phyloP scores from a whole-genome alignment of 148 eudicot species.

The Simmondsia chinensis region DNA sequence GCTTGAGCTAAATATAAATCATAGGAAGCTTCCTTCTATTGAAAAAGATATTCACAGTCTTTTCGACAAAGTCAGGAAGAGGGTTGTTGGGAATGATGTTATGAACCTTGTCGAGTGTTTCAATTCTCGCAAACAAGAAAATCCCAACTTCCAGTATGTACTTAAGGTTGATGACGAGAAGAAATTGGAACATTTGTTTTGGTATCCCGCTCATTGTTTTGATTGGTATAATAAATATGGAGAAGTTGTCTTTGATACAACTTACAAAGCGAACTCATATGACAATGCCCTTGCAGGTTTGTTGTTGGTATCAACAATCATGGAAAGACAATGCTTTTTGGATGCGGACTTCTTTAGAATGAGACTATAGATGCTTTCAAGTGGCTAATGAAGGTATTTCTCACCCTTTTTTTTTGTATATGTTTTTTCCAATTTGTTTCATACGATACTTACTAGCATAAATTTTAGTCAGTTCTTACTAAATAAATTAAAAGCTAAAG shows the following conservation, averaged over 20 bases:
- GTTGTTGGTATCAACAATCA: conserved; percentile 5
- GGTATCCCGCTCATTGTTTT: conserved; percentile 4
- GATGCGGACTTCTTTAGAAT: conserved; percentile 1
- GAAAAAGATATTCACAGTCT: conserved; percentile 12
- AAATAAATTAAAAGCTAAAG: no score
- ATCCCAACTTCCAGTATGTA: conserved; percentile 5
- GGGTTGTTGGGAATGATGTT: conserved; percentile 4
- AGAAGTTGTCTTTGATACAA: conserved; percentile 7
- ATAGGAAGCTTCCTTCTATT: conserved; percentile 6
- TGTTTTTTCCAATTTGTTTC: no score
- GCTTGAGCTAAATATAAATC: conserved; percentile 6
- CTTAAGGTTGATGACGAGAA: conserved; percentile 6
- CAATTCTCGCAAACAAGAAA: conserved; percentile 5
- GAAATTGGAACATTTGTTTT: conserved; percentile 5
- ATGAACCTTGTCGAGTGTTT: conserved; percentile 7
- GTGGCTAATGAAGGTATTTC: conserved; percentile 5
- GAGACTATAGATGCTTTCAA: conserved; percentile 2
- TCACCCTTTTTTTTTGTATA: no score
- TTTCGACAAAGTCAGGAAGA: background rate
- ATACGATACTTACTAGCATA: no score
- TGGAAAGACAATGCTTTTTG: conserved; percentile 3
- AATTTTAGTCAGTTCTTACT: no score
- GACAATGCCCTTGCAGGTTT: conserved; percentile 4
- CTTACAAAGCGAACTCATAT: conserved; percentile 3
- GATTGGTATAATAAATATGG: conserved; percentile 8